Percentiles rank a stretch among this genome's conserved stretches.
phyloP scores from a whole-genome alignment of 2,329 filamentous ascomycete species.

The Tolypocladium guangdongense region DNA sequence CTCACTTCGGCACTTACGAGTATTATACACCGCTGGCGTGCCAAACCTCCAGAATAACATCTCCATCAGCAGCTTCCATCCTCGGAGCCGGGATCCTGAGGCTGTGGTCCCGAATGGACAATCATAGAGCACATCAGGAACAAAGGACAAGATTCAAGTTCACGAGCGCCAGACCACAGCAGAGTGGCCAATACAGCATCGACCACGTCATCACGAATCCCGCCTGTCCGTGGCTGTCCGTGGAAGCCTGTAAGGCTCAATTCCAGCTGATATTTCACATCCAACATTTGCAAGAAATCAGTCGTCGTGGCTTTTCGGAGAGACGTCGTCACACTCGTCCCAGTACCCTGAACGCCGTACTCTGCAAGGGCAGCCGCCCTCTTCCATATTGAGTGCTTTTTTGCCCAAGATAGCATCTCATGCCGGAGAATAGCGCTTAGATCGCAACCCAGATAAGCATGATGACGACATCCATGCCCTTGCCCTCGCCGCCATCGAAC shows the following conservation, averaged over 20 bases:
- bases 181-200: background rate
- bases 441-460: constrained; percentile 71
- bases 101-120: background rate
- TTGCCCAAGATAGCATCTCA: background rate
- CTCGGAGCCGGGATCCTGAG: no score
- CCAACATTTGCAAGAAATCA: constrained; percentile 1
- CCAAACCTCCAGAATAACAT: no score
- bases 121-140: background rate
- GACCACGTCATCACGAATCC: background rate
- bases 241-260: background rate
- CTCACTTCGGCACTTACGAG: no score
- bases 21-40: no score
- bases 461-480: constrained; percentile 59
- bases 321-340: background rate
- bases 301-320: background rate
- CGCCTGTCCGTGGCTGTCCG: background rate
- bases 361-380: background rate
- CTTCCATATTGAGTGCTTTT: background rate
- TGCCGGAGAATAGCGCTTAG: constrained; percentile 20
- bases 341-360: constrained; percentile 3
- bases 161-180: background rate
- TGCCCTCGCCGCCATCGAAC: constrained; percentile 58
- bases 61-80: no score
- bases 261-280: background rate
- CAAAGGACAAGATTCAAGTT: background rate